phyloP scores from a whole-genome alignment of 768 basidiomycete genomes.

The Pleurotus citrinopileatus region DNA sequence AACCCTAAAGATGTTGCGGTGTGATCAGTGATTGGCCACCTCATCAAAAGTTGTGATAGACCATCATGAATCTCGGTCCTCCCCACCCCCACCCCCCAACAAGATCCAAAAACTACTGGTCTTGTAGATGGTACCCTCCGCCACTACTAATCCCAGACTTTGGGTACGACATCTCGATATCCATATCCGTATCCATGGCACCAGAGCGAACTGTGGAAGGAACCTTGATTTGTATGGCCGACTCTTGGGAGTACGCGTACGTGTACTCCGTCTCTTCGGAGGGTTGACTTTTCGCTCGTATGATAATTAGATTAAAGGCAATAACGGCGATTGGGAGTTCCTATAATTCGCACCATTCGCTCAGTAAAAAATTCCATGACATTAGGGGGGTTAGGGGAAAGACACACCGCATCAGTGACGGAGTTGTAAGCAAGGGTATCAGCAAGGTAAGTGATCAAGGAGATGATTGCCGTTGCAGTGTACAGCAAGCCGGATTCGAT shows the following conservation, averaged over 20 bases:
- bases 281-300: neutral
- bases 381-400: neutral
- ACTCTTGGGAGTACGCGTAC: too few relatives aligned
- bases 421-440: neutral
- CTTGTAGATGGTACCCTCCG: too few relatives aligned
- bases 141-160: too few relatives aligned
- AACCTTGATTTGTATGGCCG: neutral
- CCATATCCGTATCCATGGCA: too few relatives aligned
- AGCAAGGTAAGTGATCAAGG: neutral
- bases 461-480: neutral
- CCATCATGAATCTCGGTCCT: too few relatives aligned
- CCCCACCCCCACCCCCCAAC: too few relatives aligned
- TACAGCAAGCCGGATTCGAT: neutral
- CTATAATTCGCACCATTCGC: neutral
- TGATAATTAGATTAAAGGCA: neutral
- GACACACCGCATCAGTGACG: neutral
- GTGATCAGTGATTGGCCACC: too few relatives aligned
- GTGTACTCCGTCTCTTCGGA: neutral
- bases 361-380: neutral
- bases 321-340: neutral
- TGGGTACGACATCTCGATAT: too few relatives aligned
- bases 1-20: too few relatives aligned
- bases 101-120: too few relatives aligned
- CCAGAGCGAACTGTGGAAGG: neutral
- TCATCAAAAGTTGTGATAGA: too few relatives aligned